These are phyloP conservation scores for Penicillium arizonense DNA, from an alignment of 495 filamentous ascomycete genomes.

Conservation along the genomic window DNA sequence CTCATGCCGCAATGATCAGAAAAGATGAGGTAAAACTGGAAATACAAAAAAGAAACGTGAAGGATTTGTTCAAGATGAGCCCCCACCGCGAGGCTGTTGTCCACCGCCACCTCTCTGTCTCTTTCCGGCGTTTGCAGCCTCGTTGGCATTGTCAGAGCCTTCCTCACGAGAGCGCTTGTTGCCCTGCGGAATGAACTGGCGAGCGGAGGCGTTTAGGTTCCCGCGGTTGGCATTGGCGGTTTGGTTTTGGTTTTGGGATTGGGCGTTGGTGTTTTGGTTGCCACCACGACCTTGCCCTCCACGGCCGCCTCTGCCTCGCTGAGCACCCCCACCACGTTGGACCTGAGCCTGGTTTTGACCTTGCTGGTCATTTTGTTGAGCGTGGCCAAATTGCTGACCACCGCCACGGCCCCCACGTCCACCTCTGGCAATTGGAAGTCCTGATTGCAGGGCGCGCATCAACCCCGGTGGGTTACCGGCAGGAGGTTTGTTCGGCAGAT, in stretches of 20 bases:
- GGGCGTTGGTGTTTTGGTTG: slow-evolving; percentile 24
- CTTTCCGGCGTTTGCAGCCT: slow-evolving; percentile 46
- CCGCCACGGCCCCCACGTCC: slow-evolving; percentile 32
- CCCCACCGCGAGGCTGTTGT: slow-evolving; percentile 27
- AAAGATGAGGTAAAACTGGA: background rate
- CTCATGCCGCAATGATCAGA: background rate
- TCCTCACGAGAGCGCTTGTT: slow-evolving; percentile 66
- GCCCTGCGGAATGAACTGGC: slow-evolving; percentile 62
- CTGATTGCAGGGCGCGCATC: slow-evolving; percentile 45
- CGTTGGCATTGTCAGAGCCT: slow-evolving; percentile 45
- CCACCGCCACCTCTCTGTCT: slow-evolving; percentile 52
- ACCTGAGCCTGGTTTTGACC: slow-evolving; percentile 15
- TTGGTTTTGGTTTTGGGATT: slow-evolving; percentile 29
- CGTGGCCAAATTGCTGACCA: slow-evolving; percentile 32
- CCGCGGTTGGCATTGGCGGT: slow-evolving; percentile 37
- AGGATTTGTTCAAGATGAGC: slow-evolving; percentile 9
- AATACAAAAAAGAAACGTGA: slow-evolving; percentile 16
- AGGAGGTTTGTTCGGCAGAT: slow-evolving; percentile 37
- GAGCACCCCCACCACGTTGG: slow-evolving; percentile 42
- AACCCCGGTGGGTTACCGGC: slow-evolving; percentile 35
- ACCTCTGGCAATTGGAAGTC: slow-evolving; percentile 48
- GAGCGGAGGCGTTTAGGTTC: slow-evolving; percentile 50
- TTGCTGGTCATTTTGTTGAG: slow-evolving; percentile 22
- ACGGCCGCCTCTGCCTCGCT: slow-evolving; percentile 45
- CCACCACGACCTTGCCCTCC: slow-evolving; percentile 49